Evolutionary conservation across 345 rosid species (phyloP).

Genomic region (Anacardium occidentale): DNA sequence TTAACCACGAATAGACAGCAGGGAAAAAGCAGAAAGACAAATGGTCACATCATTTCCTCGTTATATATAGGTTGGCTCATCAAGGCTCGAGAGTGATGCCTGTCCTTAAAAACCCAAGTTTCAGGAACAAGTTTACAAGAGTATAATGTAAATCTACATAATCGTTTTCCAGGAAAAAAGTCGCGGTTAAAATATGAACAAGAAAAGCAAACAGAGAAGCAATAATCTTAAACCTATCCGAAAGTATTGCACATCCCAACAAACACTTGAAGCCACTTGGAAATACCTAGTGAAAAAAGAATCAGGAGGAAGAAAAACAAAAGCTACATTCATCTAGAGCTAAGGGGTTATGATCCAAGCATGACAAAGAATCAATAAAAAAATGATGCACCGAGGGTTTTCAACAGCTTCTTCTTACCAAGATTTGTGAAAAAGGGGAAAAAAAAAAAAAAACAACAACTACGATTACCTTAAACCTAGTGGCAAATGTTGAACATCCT

Average conservation of each 20-base stretch:
- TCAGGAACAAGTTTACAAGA: not conserved
- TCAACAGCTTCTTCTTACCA: constrained; percentile 55
- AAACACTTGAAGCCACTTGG: constrained; percentile 14
- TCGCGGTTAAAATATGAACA: not conserved
- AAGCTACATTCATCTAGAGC: constrained; percentile 26
- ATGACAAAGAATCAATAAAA: constrained; percentile 48
- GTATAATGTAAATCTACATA: constrained; percentile 1
- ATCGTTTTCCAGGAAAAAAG: not conserved
- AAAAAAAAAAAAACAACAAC: constrained; percentile 2
- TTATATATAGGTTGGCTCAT: not conserved
- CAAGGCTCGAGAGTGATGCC: not conserved
- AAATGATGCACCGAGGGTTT: constrained; percentile 45
- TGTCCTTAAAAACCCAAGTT: not conserved
- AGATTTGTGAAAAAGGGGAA: constrained; percentile 16
- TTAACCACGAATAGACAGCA: not conserved
- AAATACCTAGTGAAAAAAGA: constrained; percentile 25
- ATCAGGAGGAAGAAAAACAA: constrained; percentile 11
- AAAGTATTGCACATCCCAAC: constrained; percentile 8
- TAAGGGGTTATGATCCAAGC: constrained; percentile 29
- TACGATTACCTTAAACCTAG: constrained; percentile 49
- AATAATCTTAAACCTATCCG: not conserved
- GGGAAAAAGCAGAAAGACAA: not conserved
- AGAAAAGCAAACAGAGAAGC: not conserved
- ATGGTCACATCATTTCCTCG: constrained; percentile 3
- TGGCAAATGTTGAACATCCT: constrained; percentile 50